Percentiles rank a stretch among this genome's conserved stretches.
Conservation (phyloP, 768 basidiomycete species). For the Leccinum aurantiacum region DNA sequence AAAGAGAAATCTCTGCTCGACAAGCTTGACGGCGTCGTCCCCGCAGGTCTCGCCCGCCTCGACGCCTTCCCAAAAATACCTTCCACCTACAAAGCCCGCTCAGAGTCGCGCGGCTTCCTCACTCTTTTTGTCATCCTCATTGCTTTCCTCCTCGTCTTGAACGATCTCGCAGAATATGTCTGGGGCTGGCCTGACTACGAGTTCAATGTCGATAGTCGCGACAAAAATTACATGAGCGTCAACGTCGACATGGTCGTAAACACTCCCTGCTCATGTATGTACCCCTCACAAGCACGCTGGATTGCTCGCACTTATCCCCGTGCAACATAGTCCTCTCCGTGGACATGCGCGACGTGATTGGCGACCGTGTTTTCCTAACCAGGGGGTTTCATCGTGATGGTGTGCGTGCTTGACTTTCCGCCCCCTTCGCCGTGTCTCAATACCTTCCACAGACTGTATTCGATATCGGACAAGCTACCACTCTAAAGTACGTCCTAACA, state of each 20-base stretch:
- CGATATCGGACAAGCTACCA: slow-evolving; percentile 76
- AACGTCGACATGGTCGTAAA: slow-evolving; percentile 93
- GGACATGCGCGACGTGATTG: slow-evolving; percentile 90
- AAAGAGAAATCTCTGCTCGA: slow-evolving; percentile 44
- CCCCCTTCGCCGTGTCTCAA: neutral
- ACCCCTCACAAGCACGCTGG: neutral
- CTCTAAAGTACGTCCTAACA: slow-evolving; percentile 50
- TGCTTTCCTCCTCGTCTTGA: slow-evolving; percentile 74
- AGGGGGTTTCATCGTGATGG: slow-evolving; percentile 82
- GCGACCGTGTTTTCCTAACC: slow-evolving; percentile 85
- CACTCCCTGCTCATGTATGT: slow-evolving; percentile 91
- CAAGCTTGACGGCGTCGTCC: slow-evolving; percentile 62
- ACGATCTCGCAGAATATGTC: slow-evolving; percentile 87
- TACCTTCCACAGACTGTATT: slow-evolving; percentile 58
- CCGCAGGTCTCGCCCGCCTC: slow-evolving; percentile 58
- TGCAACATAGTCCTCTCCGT: slow-evolving; percentile 67
- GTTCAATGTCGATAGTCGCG: slow-evolving; percentile 78
- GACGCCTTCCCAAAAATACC: slow-evolving; percentile 89
- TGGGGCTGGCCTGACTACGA: slow-evolving; percentile 93
- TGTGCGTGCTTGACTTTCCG: slow-evolving; percentile 40
- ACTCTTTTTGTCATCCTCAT: slow-evolving; percentile 69
- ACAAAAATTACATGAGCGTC: slow-evolving; percentile 65
- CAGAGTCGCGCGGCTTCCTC: slow-evolving; percentile 78
- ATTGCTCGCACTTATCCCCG: neutral
- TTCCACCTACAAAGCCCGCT: slow-evolving; percentile 75